A percentile compares a stretch with the other conserved stretches of the same genome.
Conservation (phyloP, 1,284 basidiomycete species). For the Boletus sp. region DNA sequence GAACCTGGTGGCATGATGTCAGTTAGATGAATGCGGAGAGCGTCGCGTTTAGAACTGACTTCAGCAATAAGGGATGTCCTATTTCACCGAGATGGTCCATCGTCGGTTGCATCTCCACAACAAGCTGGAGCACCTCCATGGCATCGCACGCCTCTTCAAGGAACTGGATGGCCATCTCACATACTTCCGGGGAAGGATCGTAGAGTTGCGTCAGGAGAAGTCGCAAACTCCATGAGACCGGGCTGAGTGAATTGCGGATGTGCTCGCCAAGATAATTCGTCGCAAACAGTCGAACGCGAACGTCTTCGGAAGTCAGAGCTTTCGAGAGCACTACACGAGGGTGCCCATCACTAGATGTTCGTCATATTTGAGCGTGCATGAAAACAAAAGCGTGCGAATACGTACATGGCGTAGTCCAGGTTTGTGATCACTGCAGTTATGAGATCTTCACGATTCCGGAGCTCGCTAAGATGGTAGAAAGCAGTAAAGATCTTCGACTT, state of each 20-base stretch:
- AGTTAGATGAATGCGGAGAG: constrained; percentile 8
- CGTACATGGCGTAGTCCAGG: constrained; percentile 86
- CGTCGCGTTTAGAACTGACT: constrained; percentile 49
- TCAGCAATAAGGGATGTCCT: constrained; percentile 83
- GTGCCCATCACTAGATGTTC: constrained; percentile 76
- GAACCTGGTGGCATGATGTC: constrained; percentile 56
- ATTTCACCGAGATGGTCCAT: constrained; percentile 94
- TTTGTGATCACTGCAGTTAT: constrained; percentile 90
- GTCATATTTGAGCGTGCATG: background rate
- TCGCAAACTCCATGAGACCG: constrained; percentile 82
- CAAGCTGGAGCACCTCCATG: constrained; percentile 80
- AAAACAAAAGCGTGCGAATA: constrained; percentile 6
- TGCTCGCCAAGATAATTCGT: constrained; percentile 87
- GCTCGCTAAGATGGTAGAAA: constrained; percentile 91
- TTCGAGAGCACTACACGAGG: constrained; percentile 90
- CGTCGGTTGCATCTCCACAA: constrained; percentile 93
- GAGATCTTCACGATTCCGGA: constrained; percentile 88
- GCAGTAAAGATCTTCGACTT: constrained; percentile 93
- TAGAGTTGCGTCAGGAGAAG: constrained; percentile 95
- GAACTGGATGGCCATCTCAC: constrained; percentile 85
- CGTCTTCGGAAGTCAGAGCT: constrained; percentile 89
- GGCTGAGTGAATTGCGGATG: constrained; percentile 59
- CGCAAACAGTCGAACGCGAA: constrained; percentile 85
- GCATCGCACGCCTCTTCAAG: constrained; percentile 89
- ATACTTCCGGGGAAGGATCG: constrained; percentile 87